Conservation (phyloP, 805 yeast genomes). For the Suhomyces sp. region DNA sequence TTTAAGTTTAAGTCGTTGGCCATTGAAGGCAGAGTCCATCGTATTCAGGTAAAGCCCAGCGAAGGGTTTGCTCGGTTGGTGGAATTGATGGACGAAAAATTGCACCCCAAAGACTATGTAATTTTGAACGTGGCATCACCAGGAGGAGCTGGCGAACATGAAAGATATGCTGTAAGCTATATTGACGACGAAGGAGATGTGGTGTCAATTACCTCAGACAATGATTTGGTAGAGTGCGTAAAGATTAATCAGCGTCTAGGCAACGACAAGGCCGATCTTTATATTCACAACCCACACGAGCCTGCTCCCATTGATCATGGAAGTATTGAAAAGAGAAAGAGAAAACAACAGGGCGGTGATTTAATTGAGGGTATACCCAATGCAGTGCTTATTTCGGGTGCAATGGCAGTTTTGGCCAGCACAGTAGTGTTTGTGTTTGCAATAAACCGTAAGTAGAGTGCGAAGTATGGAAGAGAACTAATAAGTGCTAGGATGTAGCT, state of each 20-base stretch:
- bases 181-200: slow-evolving; percentile 83
- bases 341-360: slow-evolving; percentile 7
- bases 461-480: background rate
- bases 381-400: slow-evolving; percentile 62
- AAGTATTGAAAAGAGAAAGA: slow-evolving; percentile 11
- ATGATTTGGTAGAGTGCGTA: slow-evolving; percentile 75
- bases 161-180: slow-evolving; percentile 64
- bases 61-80: slow-evolving; percentile 56
- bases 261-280: slow-evolving; percentile 65
- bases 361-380: slow-evolving; percentile 57
- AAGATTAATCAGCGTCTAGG: slow-evolving; percentile 46
- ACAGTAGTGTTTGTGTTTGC: slow-evolving; percentile 56
- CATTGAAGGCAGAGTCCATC: slow-evolving; percentile 61
- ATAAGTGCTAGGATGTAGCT: background rate
- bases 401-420: slow-evolving; percentile 56
- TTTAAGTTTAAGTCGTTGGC: slow-evolving; percentile 80
- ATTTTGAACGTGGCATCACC: slow-evolving; percentile 25
- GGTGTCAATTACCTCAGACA: slow-evolving; percentile 70
- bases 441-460: slow-evolving; percentile 32
- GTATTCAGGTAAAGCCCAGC: slow-evolving; percentile 56
- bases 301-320: slow-evolving; percentile 23
- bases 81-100: slow-evolving; percentile 39
- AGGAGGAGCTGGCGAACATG: slow-evolving; percentile 17
- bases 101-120: slow-evolving; percentile 39
- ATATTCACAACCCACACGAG: slow-evolving; percentile 65